These are phyloP conservation scores for Articulospora tetracladia DNA, from an alignment of 495 filamentous ascomycete species.

Conservation along the genomic window DNA sequence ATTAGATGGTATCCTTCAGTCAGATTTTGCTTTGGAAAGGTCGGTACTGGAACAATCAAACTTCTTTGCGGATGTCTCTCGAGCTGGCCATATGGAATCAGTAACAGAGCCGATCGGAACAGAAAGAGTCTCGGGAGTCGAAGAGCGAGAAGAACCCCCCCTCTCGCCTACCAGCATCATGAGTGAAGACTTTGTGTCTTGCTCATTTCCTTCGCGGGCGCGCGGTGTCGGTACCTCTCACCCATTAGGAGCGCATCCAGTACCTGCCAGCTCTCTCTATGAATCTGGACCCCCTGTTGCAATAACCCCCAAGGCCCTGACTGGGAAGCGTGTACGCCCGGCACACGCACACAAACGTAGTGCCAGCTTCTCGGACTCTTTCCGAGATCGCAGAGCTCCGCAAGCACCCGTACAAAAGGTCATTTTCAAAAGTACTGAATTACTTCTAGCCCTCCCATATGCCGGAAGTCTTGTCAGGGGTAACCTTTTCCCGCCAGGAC, in stretches of 20 bases:
- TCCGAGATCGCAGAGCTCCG: constrained; percentile 63
- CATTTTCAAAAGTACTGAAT: constrained; percentile 47
- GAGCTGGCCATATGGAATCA: constrained; percentile 34
- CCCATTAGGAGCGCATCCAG: constrained; percentile 52
- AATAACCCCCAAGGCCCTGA: constrained; percentile 46
- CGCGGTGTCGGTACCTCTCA: constrained; percentile 37
- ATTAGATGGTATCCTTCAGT: constrained; percentile 34
- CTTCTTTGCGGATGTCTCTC: constrained; percentile 45
- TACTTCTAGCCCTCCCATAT: constrained; percentile 62
- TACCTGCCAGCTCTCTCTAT: constrained; percentile 46
- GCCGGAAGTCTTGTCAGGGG: constrained; percentile 84
- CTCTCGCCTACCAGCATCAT: constrained; percentile 46
- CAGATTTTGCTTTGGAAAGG: constrained; percentile 31
- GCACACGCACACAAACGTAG: constrained; percentile 43
- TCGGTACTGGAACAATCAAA: constrained; percentile 30
- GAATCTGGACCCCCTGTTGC: constrained; percentile 33
- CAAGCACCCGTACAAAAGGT: constrained; percentile 49
- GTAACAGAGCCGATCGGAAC: not conserved
- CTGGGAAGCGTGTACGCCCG: constrained; percentile 47
- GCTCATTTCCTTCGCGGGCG: constrained; percentile 71
- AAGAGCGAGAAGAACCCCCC: constrained; percentile 16
- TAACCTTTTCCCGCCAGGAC: constrained; percentile 68
- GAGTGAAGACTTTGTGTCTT: constrained; percentile 67
- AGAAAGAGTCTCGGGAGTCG: not conserved
- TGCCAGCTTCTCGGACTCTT: constrained; percentile 72